phyloP scores from a whole-genome alignment of 148 eudicot genomes.

The Limonium bicolor region DNA sequence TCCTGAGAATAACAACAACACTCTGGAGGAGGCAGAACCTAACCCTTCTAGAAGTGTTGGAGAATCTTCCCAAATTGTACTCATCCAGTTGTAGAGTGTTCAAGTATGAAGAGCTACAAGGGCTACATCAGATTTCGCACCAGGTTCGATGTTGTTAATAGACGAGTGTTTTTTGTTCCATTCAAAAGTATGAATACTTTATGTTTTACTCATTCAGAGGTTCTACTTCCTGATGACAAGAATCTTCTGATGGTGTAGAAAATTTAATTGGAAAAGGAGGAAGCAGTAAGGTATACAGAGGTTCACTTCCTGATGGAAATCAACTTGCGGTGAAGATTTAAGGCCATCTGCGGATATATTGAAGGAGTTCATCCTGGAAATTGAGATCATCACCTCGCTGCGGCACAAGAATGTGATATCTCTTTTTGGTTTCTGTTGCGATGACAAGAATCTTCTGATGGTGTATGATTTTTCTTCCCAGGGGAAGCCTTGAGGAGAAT shows the following conservation, averaged over 20 bases:
- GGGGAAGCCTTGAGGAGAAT: constrained; percentile 88
- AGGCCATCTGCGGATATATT: constrained; percentile 49
- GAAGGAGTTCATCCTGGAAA: constrained; percentile 62
- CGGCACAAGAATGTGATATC: constrained; percentile 71
- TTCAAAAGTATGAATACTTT: no score
- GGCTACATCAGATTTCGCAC: constrained; percentile 50
- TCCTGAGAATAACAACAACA: constrained; percentile 16
- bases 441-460: constrained; percentile 48
- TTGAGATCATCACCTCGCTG: constrained; percentile 64
- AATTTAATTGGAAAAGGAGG: constrained; percentile 94
- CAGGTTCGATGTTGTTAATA: no score
- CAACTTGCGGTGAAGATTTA: constrained; percentile 79
- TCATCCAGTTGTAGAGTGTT: constrained; percentile 57
- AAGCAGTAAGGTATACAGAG: constrained; percentile 70
- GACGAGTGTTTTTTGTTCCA: no score
- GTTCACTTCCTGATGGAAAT: constrained; percentile 62
- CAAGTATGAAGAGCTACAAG: constrained; percentile 49
- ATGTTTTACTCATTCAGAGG: no score
- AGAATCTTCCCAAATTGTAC: constrained; percentile 56
- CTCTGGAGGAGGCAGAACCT: no score
- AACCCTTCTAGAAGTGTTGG: constrained; percentile 31
- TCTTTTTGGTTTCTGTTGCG: constrained; percentile 77
- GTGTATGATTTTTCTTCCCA: constrained; percentile 74
- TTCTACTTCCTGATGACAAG: no score
- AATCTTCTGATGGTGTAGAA: constrained; percentile 48